Evolutionary conservation across 441 rosid species (phyloP).

Genomic region (Gossypium davidsonii): DNA sequence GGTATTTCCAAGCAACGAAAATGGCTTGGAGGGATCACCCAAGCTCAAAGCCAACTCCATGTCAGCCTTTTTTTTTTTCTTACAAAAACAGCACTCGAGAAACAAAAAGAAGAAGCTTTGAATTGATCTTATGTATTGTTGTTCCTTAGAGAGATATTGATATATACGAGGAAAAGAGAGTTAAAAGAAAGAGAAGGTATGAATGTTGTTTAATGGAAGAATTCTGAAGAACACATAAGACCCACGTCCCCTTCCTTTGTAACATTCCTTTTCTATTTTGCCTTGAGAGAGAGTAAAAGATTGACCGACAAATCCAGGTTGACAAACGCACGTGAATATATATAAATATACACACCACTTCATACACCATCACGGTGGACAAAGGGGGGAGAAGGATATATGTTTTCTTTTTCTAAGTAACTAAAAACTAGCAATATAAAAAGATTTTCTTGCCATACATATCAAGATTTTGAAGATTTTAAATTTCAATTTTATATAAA

Average conservation of each 20-base stretch:
- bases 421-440: no score
- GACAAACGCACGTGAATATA: conserved; percentile 59
- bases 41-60: conserved; percentile 72
- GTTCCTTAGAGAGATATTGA: neutral
- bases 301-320: conserved; percentile 56
- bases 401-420: no score
- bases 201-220: neutral
- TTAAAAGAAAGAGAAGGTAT: neutral
- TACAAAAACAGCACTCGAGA: neutral
- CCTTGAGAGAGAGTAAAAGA: conserved; percentile 21
- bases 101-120: neutral
- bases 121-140: neutral
- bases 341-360: conserved; percentile 36
- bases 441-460: no score
- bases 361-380: conserved; percentile 10
- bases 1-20: conserved; percentile 38
- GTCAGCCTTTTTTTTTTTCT: neutral
- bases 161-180: neutral
- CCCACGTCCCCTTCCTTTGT: neutral
- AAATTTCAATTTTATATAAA: no score
- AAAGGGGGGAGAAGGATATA: no score
- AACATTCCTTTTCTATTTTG: conserved; percentile 11
- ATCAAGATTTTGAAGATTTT: no score
- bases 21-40: conserved; percentile 48
- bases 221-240: conserved; percentile 8